phyloP scores from a whole-genome alignment of 1,284 basidiomycete genomes.

The Sanghuangporus baumii region DNA sequence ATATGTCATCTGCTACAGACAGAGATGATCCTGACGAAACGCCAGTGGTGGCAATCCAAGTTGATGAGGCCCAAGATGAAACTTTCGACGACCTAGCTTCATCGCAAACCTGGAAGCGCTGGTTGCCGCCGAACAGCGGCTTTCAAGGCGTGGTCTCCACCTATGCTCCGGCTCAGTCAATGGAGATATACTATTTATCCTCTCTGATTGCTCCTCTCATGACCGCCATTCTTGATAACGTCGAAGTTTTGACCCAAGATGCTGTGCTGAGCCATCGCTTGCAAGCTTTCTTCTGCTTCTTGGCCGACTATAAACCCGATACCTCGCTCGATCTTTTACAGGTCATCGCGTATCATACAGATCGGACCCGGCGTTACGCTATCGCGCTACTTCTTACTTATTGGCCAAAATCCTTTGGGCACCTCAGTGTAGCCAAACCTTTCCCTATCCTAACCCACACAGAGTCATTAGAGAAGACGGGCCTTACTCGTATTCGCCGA shows the following conservation, averaged over 20 bases:
- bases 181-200: conserved; percentile 51
- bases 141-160: conserved; percentile 36
- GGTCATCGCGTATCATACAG: conserved; percentile 59
- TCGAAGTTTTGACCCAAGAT: conserved; percentile 34
- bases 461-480: conserved; percentile 18
- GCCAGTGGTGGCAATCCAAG: conserved; percentile 54
- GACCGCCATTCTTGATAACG: conserved; percentile 50
- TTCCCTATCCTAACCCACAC: conserved; percentile 36
- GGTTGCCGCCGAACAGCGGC: conserved; percentile 23
- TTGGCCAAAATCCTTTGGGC: conserved; percentile 66
- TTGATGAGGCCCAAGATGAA: conserved; percentile 46
- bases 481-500: conserved; percentile 6
- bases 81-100: conserved; percentile 28
- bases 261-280: conserved; percentile 44
- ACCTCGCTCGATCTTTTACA: conserved; percentile 64
- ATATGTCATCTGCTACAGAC: conserved; percentile 7
- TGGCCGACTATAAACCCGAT: conserved; percentile 61
- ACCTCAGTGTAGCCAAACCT: conserved; percentile 49
- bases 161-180: conserved; percentile 51
- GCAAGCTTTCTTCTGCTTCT: conserved; percentile 49
- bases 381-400: conserved; percentile 51
- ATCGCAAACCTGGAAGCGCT: conserved; percentile 30
- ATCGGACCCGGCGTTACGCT: conserved; percentile 48
- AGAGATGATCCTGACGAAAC: conserved; percentile 21
- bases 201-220: conserved; percentile 57